Evolutionary conservation across 179 eudicot species (phyloP).

Genomic region (Dionaea muscipula): DNA sequence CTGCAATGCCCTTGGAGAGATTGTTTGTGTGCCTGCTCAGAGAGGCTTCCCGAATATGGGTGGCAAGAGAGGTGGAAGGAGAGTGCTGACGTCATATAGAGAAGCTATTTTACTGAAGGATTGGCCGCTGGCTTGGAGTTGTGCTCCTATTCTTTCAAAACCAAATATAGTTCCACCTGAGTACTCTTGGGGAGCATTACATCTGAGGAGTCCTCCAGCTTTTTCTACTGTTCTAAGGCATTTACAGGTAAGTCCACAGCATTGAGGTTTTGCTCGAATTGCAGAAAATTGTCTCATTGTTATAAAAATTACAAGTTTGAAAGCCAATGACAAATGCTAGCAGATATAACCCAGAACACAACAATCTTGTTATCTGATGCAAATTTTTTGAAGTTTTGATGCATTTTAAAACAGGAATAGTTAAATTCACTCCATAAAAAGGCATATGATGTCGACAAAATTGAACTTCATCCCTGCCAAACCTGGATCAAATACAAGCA

Average conservation of each 20-base stretch:
- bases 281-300: no score
- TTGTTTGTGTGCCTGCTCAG: constrained; percentile 84
- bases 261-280: no score
- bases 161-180: constrained; percentile 81
- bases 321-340: no score
- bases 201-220: constrained; percentile 79
- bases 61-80: constrained; percentile 76
- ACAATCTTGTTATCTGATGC: no score
- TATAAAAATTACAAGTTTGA: no score
- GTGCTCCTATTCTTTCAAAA: constrained; percentile 72
- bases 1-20: constrained; percentile 72
- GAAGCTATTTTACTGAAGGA: constrained; percentile 80
- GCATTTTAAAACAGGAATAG: neutral
- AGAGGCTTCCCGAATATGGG: constrained; percentile 85
- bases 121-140: constrained; percentile 98
- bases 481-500: no score
- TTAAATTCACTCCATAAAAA: no score
- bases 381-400: neutral
- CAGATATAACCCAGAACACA: no score
- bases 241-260: constrained; percentile 42
- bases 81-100: constrained; percentile 76
- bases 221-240: constrained; percentile 62
- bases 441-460: no score
- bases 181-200: constrained; percentile 86
- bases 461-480: no score